Evolutionary conservation across 1,139 yeast genomes (phyloP).

Genomic region (Lodderomyces orthopsilosis): DNA sequence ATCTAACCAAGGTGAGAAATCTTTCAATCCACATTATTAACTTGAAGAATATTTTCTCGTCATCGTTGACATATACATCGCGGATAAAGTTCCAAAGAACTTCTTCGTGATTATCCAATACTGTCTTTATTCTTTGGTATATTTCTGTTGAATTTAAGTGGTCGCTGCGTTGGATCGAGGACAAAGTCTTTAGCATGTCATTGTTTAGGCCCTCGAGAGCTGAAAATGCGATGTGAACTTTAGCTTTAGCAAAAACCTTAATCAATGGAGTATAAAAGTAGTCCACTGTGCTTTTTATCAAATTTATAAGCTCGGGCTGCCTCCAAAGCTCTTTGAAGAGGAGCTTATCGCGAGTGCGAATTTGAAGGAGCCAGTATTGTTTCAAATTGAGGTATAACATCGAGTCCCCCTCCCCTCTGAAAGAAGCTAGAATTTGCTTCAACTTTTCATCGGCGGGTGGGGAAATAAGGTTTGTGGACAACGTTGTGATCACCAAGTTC

Average conservation of each 20-base stretch:
- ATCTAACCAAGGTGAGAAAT: constrained; percentile 55
- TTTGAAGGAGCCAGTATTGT: constrained; percentile 61
- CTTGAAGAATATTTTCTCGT: constrained; percentile 65
- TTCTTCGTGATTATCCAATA: constrained; percentile 69
- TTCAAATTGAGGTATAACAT: constrained; percentile 47
- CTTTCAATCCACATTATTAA: constrained; percentile 65
- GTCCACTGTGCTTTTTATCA: constrained; percentile 69
- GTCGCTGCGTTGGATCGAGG: constrained; percentile 47
- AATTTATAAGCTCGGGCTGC: constrained; percentile 71
- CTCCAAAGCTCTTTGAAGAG: constrained; percentile 76
- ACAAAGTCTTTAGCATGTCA: constrained; percentile 57
- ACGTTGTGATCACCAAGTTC: constrained; percentile 26
- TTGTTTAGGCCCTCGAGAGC: constrained; percentile 71
- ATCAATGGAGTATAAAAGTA: constrained; percentile 85
- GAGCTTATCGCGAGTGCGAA: constrained; percentile 73
- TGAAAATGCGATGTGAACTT: constrained; percentile 70
- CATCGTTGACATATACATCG: constrained; percentile 70
- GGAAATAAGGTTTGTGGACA: constrained; percentile 19
- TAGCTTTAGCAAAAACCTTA: constrained; percentile 69
- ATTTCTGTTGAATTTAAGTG: constrained; percentile 45
- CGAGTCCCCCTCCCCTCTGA: constrained; percentile 13
- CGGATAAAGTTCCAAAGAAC: constrained; percentile 73
- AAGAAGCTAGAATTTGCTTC: neutral
- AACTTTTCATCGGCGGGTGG: constrained; percentile 15
- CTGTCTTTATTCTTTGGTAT: constrained; percentile 61